Evolutionary conservation across 2,329 filamentous ascomycete species (phyloP).

Genomic region (Boeremia lycopersici): DNA sequence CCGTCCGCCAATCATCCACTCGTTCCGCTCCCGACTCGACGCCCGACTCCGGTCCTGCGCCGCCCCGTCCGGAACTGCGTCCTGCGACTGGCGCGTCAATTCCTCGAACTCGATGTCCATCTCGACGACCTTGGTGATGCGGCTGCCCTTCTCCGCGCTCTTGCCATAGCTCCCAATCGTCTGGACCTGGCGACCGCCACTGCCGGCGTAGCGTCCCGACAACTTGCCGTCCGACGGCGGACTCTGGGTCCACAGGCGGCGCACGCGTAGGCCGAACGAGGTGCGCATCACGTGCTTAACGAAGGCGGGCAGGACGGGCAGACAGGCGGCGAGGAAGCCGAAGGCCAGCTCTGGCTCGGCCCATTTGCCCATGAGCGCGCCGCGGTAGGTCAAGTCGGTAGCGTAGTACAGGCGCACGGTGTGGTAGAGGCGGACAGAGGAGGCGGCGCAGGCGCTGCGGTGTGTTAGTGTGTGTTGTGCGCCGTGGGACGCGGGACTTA

Average conservation of each 20-base stretch:
- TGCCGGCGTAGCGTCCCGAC: not conserved
- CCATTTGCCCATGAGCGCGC: constrained; percentile 24
- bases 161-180: constrained; percentile 5
- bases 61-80: not conserved
- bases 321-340: constrained; percentile 23
- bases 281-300: constrained; percentile 15
- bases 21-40: not conserved
- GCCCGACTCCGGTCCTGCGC: not conserved
- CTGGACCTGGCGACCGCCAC: not conserved
- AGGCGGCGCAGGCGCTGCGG: constrained; percentile 18
- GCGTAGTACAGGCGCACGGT: constrained; percentile 12
- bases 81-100: constrained; percentile 8
- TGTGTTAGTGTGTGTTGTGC: not conserved
- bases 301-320: constrained; percentile 22
- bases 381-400: constrained; percentile 20
- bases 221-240: not conserved
- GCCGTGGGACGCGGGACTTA: constrained; percentile 3
- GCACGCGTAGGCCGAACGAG: not conserved
- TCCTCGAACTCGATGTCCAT: constrained; percentile 20
- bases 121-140: constrained; percentile 9
- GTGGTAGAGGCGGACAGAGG: constrained; percentile 21
- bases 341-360: constrained; percentile 21
- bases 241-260: constrained; percentile 4
- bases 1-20: not conserved
- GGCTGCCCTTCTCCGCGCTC: not conserved